phyloP scores from a whole-genome alignment of 176 grass and related monocot species.

The Hsuehochloa calcarea region DNA sequence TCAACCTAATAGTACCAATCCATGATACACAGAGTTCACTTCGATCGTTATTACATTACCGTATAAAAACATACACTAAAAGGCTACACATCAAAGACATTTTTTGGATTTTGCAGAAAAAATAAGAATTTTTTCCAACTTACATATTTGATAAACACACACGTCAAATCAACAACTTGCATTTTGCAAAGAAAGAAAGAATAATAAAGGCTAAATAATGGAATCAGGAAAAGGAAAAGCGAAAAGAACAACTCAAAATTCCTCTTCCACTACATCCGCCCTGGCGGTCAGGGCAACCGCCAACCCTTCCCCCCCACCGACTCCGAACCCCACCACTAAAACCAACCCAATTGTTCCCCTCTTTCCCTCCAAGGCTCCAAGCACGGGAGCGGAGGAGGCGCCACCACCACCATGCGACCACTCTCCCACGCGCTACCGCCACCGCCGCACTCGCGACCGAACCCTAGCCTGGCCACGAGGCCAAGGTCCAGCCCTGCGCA shows the following conservation, averaged over 20 bases:
- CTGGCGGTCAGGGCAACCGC: not conserved
- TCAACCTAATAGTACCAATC: too few species aligned
- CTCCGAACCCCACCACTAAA: not conserved
- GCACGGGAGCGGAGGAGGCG: not conserved
- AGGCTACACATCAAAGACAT: not conserved
- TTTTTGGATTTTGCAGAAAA: too few species aligned
- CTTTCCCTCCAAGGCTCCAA: not conserved
- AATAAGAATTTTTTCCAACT: not conserved
- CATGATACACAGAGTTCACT: too few species aligned
- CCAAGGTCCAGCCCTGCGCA: conserved; percentile 2
- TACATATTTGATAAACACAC: not conserved
- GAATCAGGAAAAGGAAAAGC: not conserved
- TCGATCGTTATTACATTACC: too few species aligned
- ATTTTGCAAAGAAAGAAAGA: not conserved
- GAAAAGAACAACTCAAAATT: not conserved
- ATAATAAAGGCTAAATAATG: conserved; percentile 18
- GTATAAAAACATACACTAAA: not conserved
- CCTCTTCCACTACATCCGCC: conserved; percentile 8
- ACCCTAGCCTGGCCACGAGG: not conserved
- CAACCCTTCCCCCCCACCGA: conserved; percentile 1
- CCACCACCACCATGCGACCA: conserved; percentile 29
- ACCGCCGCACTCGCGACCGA: conserved; percentile 3
- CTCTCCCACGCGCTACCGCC: conserved; percentile 26
- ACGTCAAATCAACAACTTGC: not conserved
- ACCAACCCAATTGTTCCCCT: not conserved